Percentiles rank a stretch among this genome's conserved stretches.
Evolutionary conservation across 768 basidiomycete species (phyloP).

Genomic region (Auricularia heimuer): DNA sequence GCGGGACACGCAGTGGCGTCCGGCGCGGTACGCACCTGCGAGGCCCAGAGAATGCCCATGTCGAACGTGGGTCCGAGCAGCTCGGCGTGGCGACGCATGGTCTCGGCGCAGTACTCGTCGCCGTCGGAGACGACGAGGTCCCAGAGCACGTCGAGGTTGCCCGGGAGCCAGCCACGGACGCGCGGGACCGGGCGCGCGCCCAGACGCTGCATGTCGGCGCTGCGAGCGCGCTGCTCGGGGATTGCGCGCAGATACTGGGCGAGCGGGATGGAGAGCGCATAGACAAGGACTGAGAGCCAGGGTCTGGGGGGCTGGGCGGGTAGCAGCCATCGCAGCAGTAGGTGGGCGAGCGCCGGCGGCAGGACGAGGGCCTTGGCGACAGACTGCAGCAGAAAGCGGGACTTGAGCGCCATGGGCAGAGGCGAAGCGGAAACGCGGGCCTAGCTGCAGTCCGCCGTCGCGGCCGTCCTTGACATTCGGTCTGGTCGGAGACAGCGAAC

Average conservation of each 20-base stretch:
- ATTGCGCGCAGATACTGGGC: slow-evolving; percentile 2
- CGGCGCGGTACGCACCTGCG: slow-evolving; percentile 10
- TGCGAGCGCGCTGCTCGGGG: not conserved
- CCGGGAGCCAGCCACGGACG: slow-evolving; percentile 15
- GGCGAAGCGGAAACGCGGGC: not conserved
- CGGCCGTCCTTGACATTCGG: slow-evolving; percentile 68
- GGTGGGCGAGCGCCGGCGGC: slow-evolving; percentile 3
- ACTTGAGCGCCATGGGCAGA: not conserved
- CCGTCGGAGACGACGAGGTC: slow-evolving; percentile 10
- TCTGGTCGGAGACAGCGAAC: too few species aligned
- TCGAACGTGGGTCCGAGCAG: slow-evolving; percentile 18
- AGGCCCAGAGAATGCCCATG: slow-evolving; percentile 19
- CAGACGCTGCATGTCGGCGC: not conserved
- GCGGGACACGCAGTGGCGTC: not conserved
- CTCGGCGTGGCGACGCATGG: slow-evolving; percentile 12
- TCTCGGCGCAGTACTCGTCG: slow-evolving; percentile 15
- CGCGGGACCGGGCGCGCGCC: slow-evolving; percentile 11
- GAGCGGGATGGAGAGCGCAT: slow-evolving; percentile 3
- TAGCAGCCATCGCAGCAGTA: not conserved
- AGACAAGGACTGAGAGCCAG: not conserved
- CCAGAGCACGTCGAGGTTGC: slow-evolving; percentile 17
- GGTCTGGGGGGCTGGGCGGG: not conserved
- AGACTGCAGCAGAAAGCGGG: slow-evolving; percentile 5
- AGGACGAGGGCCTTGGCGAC: slow-evolving; percentile 5
- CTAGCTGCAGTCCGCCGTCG: slow-evolving; percentile 29